phyloP scores from a whole-genome alignment of 805 yeast genomes.

The Candida sphagnicola region DNA sequence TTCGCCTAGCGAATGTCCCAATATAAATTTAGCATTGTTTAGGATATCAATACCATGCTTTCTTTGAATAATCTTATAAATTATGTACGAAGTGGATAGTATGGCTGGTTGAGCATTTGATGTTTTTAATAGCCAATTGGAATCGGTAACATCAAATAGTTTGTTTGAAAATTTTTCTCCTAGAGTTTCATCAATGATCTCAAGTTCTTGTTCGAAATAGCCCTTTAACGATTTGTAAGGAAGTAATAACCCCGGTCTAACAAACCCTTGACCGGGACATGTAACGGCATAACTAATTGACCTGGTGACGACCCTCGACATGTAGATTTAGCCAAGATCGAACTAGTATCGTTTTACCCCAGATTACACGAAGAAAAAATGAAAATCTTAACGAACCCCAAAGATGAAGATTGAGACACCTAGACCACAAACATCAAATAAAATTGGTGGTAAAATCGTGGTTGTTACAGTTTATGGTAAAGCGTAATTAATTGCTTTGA shows the following conservation, averaged over 20 bases:
- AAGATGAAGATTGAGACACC: too few relatives aligned
- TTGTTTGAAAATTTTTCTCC: slow-evolving; percentile 16
- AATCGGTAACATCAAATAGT: slow-evolving; percentile 12
- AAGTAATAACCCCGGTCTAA: slow-evolving; percentile 17
- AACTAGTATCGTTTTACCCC: too few relatives aligned
- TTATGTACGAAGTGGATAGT: slow-evolving; percentile 36
- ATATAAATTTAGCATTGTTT: slow-evolving; percentile 14
- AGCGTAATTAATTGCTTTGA: too few relatives aligned
- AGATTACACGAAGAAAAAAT: too few relatives aligned
- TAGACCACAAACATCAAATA: too few relatives aligned
- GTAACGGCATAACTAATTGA: slow-evolving; percentile 20
- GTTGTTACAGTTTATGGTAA: too few relatives aligned
- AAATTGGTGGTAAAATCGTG: too few relatives aligned
- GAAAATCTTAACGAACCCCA: too few relatives aligned
- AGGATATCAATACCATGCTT: slow-evolving; percentile 16
- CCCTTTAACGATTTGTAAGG: slow-evolving; percentile 13
- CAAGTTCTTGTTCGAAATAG: slow-evolving; percentile 10
- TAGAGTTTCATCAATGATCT: slow-evolving; percentile 19
- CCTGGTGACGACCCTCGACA: not conserved
- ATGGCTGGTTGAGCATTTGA: slow-evolving; percentile 54
- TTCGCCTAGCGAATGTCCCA: slow-evolving; percentile 54
- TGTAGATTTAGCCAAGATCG: too few relatives aligned
- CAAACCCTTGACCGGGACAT: slow-evolving; percentile 35
- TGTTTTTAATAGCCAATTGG: slow-evolving; percentile 28
- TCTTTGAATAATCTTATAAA: slow-evolving; percentile 17